phyloP scores from a whole-genome alignment of 2,329 filamentous ascomycete species.

The Beauveria sp. region DNA sequence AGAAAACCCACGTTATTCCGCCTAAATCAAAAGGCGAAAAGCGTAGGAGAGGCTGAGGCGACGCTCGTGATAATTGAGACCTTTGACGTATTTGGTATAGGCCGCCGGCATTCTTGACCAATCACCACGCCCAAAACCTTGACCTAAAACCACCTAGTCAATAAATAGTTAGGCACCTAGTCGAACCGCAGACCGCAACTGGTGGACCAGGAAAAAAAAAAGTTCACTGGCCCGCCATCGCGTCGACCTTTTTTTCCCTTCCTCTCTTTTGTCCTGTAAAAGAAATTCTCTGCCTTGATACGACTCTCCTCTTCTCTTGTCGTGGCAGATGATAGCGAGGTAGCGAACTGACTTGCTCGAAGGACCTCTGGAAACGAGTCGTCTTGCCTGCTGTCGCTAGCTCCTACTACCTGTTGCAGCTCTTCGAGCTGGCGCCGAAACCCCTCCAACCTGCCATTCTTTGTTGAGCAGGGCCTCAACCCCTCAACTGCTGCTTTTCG shows the following conservation, averaged over 20 bases:
- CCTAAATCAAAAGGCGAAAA: no score
- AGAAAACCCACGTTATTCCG: no score
- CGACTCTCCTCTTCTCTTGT: conserved; percentile 11
- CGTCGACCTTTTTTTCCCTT: conserved; percentile 7
- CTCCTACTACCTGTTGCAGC: conserved; percentile 18
- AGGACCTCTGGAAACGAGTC: conserved; percentile 32
- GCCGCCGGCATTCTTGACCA: neutral
- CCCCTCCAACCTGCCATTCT: conserved; percentile 4
- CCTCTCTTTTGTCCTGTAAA: conserved; percentile 7
- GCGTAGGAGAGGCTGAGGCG: no score
- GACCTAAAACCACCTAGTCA: neutral
- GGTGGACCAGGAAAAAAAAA: conserved; percentile 19
- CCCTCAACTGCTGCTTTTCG: conserved; percentile 12
- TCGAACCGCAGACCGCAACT: conserved; percentile 9
- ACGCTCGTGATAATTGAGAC: no score
- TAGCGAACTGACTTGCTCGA: conserved; percentile 29
- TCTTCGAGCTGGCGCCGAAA: conserved; percentile 6
- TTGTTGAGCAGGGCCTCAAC: conserved; percentile 5
- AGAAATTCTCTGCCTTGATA: neutral
- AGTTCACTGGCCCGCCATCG: conserved; percentile 13
- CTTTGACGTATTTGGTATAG: no score
- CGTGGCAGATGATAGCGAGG: conserved; percentile 31
- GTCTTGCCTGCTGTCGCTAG: conserved; percentile 29
- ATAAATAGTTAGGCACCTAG: no score
- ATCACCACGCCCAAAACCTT: conserved; percentile 1